These are phyloP conservation scores for Carex littledalei DNA, from an alignment of 176 grass and related monocot genomes.

Conservation along the genomic window DNA sequence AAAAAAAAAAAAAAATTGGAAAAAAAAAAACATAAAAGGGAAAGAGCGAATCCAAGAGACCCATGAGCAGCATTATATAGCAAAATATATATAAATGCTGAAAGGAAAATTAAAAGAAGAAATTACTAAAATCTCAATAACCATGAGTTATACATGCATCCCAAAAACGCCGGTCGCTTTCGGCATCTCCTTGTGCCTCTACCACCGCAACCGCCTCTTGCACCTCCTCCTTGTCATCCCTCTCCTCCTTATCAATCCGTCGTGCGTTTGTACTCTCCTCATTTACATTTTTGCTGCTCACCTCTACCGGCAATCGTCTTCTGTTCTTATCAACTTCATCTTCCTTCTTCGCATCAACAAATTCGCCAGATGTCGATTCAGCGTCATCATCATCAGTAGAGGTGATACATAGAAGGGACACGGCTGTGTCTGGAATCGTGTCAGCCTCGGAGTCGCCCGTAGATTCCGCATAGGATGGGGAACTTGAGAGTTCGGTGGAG, in stretches of 20 bases:
- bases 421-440: neutral
- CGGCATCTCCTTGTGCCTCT: neutral
- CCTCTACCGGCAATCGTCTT: neutral
- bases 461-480: conserved; percentile 4
- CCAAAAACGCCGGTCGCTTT: conserved; percentile 39
- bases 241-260: neutral
- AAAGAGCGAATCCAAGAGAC: neutral
- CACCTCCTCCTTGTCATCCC: neutral
- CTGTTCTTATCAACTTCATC: neutral
- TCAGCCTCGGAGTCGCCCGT: conserved; percentile 29
- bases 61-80: neutral
- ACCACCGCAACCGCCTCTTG: neutral
- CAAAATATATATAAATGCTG: neutral
- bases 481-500: neutral
- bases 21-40: neutral
- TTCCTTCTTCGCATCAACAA: neutral
- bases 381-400: conserved; percentile 19
- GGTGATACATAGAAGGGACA: neutral
- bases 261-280: neutral
- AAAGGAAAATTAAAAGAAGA: conserved; percentile 1
- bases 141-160: conserved; percentile 41
- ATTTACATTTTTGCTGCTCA: neutral
- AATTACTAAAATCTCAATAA: conserved; percentile 12
- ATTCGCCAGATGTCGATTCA: conserved; percentile 12
- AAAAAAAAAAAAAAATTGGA: neutral